phyloP scores from a whole-genome alignment of 495 filamentous ascomycete species.

The Cladorrhinum samala region DNA sequence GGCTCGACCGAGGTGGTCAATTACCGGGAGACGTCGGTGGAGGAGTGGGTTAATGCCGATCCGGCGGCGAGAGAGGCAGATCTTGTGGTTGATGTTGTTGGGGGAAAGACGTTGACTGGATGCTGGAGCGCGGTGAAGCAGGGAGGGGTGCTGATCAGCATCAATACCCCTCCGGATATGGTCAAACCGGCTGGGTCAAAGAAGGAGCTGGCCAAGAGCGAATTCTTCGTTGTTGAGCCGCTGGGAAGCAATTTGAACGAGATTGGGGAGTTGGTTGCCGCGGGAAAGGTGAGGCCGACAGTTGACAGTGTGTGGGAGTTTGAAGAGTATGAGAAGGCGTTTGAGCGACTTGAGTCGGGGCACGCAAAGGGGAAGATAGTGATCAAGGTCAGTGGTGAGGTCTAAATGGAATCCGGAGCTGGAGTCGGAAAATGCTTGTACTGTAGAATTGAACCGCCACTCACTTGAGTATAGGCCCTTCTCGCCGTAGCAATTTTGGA shows the following conservation, averaged over 20 bases:
- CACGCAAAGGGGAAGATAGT: constrained; percentile 66
- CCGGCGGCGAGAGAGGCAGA: constrained; percentile 47
- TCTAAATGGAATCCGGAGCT: constrained; percentile 32
- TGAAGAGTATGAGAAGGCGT: constrained; percentile 57
- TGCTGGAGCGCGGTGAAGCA: constrained; percentile 56
- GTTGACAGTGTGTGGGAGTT: constrained; percentile 57
- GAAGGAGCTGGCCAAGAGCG: constrained; percentile 26
- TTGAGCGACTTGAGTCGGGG: constrained; percentile 55
- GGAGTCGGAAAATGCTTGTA: too few relatives aligned
- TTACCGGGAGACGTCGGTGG: constrained; percentile 47
- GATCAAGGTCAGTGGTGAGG: constrained; percentile 35
- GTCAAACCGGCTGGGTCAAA: constrained; percentile 30
- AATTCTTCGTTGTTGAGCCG: constrained; percentile 47
- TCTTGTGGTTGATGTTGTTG: constrained; percentile 61
- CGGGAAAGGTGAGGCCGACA: constrained; percentile 55
- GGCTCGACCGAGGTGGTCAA: constrained; percentile 67
- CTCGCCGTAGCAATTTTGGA: too few relatives aligned
- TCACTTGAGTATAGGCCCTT: too few relatives aligned
- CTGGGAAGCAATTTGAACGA: constrained; percentile 56
- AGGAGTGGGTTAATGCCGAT: constrained; percentile 42
- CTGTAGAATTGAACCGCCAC: too few relatives aligned
- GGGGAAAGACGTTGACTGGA: constrained; percentile 38
- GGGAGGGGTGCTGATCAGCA: constrained; percentile 40
- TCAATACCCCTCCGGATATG: constrained; percentile 43
- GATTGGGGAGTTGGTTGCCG: constrained; percentile 53